Evolutionary conservation across 2,329 filamentous ascomycete species (phyloP), one percentile per base, ranked within the genome.

Genomic region (Fusarium sp.): DNA sequence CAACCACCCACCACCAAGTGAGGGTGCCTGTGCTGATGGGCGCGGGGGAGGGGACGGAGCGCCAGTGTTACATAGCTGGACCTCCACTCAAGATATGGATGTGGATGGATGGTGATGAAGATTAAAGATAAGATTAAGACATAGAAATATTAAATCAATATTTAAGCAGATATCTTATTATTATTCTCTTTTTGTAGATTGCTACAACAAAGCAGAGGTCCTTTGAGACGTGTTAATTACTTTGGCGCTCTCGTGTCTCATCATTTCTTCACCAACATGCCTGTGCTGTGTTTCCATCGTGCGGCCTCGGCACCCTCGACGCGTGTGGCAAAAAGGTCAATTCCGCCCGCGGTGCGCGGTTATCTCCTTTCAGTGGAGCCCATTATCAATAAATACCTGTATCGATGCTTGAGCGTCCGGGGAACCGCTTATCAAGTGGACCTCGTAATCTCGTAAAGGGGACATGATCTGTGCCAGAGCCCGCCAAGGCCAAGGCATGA

Each of bases 271-370:
- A 47, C 42, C 42, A 47, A 10, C 40, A 7, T 27, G 45, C 45
- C 45, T 31, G 40, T 45, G n/a, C 45, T 31, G 40, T 42, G 40
- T 11, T 42, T 20, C 70, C n/a, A 11, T 13, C 9, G 45, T 52
- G 45, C 27, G 11, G 27, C 47, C 47, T 50, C 45, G 24, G 42
- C 62, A n/a, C 13, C 11, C 20, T 73, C 64, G 71, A 61, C 71
- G 64, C 71, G 71, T 54, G 40, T 66, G 66, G 40, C 50, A 57
- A 22, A 31, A 31, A n/a, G n/a, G 20, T 35, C 47, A 60, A 60
- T 45, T 59, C 65, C 29, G 24, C 34, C 31, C 56, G 68, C 71
- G 71, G 71, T 74, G 67, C 71, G 71, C 71, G 71, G 71, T 75
- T 75, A 75, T 75, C 72, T 73, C 42, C 42, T 45, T 50, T 50